These are phyloP conservation scores for Mycogone perniciosa DNA, from an alignment of 2,329 filamentous ascomycete genomes.

Conservation along the genomic window DNA sequence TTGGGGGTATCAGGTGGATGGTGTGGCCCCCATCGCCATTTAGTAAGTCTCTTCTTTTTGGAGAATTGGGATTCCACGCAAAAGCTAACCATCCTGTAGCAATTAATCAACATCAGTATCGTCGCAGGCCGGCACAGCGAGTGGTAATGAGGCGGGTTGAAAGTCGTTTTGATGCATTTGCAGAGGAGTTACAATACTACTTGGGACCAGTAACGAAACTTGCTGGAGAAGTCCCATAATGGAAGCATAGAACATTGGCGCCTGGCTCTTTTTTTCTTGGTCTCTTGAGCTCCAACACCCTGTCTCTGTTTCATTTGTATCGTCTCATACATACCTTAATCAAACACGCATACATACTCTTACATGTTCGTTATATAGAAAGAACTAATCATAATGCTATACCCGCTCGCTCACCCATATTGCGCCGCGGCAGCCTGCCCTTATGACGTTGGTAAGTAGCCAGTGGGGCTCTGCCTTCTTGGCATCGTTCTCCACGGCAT, in stretches of 20 bases:
- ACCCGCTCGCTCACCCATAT: slow-evolving; percentile 85
- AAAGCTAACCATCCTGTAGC: slow-evolving; percentile 26
- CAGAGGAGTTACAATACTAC: slow-evolving; percentile 3
- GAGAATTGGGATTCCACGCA: neutral
- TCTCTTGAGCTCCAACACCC: neutral
- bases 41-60: slow-evolving; percentile 56
- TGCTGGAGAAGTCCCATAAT: neutral
- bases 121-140: neutral
- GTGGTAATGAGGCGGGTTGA: neutral
- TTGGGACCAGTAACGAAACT: neutral
- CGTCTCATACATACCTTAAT: neutral
- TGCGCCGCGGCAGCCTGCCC: slow-evolving; percentile 82
- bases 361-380: slow-evolving; percentile 4
- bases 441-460: slow-evolving; percentile 77
- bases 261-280: neutral
- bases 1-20: slow-evolving; percentile 95
- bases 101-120: slow-evolving; percentile 23
- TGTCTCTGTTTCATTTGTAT: neutral
- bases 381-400: slow-evolving; percentile 25
- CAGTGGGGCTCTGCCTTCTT: slow-evolving; percentile 87
- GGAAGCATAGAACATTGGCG: neutral
- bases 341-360: neutral
- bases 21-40: slow-evolving; percentile 92
- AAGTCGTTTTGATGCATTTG: slow-evolving; percentile 1
- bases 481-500: slow-evolving; percentile 88